These are phyloP conservation scores for Purpureocillium lavendulum DNA, from an alignment of 2,329 filamentous ascomycete genomes.

Conservation along the genomic window DNA sequence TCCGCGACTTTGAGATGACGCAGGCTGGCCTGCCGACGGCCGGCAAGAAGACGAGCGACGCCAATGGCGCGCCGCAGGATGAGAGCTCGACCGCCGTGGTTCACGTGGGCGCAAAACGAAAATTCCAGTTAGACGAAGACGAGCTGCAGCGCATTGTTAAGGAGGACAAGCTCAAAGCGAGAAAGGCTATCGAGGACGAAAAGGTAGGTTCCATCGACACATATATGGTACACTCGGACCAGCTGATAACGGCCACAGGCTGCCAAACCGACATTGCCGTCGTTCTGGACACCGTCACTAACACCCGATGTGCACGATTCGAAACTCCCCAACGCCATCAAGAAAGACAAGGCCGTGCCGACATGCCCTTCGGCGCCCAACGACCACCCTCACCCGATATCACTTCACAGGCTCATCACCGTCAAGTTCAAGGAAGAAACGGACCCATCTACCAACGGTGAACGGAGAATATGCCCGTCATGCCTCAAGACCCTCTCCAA, in stretches of 20 bases:
- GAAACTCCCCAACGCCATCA: constrained; percentile 46
- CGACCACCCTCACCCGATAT: constrained; percentile 62
- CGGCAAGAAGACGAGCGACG: constrained; percentile 27
- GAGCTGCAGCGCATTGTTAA: constrained; percentile 63
- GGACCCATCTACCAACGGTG: constrained; percentile 34
- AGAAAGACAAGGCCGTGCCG: constrained; percentile 58
- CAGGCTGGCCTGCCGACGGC: constrained; percentile 58
- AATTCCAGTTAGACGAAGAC: constrained; percentile 66
- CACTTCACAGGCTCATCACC: constrained; percentile 67
- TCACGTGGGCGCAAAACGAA: constrained; percentile 49
- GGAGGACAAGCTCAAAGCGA: constrained; percentile 62
- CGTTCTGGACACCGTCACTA: constrained; percentile 87
- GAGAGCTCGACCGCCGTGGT: constrained; percentile 1
- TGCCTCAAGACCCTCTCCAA: constrained; percentile 81
- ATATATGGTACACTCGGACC: too few relatives aligned
- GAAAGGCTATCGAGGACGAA: constrained; percentile 63
- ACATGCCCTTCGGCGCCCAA: constrained; percentile 68
- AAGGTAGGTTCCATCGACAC: constrained; percentile 38
- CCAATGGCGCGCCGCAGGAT: neutral
- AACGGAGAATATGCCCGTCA: constrained; percentile 60
- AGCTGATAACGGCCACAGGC: constrained; percentile 28
- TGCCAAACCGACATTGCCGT: constrained; percentile 62
- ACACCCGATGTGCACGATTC: constrained; percentile 49
- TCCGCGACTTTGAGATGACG: constrained; percentile 76
- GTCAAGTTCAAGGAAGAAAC: constrained; percentile 71